phyloP scores from a whole-genome alignment of 305 asterid species.

The Andrographis paniculata region DNA sequence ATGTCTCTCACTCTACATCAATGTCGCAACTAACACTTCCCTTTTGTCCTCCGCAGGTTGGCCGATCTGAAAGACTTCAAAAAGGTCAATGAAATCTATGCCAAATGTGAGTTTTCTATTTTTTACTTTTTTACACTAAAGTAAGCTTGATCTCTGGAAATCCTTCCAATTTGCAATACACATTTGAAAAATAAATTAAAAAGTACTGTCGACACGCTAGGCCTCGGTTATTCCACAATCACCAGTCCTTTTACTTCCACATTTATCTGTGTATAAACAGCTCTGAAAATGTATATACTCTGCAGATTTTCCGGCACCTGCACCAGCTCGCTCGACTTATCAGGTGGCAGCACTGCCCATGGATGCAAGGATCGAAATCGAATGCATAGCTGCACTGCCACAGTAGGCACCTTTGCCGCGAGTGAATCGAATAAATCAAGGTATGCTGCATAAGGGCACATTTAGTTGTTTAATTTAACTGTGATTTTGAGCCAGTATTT shows the following conservation, averaged over 20 bases:
- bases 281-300: constrained; percentile 1
- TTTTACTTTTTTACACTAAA: too few relatives aligned
- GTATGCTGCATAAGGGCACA: too few relatives aligned
- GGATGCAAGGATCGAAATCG: constrained; percentile 51
- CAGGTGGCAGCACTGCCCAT: constrained; percentile 89
- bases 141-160: neutral
- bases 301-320: constrained; percentile 81
- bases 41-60: constrained; percentile 18
- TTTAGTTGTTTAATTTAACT: too few relatives aligned
- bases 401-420: too few relatives aligned
- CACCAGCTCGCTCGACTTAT: constrained; percentile 92
- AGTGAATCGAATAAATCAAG: too few relatives aligned
- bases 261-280: neutral
- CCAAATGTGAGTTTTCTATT: constrained; percentile 34
- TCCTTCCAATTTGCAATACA: neutral
- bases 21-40: neutral
- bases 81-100: constrained; percentile 78
- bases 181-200: neutral
- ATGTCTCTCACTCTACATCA: neutral
- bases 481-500: too few relatives aligned
- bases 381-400: constrained; percentile 36
- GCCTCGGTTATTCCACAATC: neutral
- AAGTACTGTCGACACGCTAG: neutral
- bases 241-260: neutral
- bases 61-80: constrained; percentile 90